A percentile compares a stretch with the other conserved stretches of the same genome.
Evolutionary conservation across 1,139 yeast species (phyloP).

Genomic region (Zygotorulaspora mrakii): DNA sequence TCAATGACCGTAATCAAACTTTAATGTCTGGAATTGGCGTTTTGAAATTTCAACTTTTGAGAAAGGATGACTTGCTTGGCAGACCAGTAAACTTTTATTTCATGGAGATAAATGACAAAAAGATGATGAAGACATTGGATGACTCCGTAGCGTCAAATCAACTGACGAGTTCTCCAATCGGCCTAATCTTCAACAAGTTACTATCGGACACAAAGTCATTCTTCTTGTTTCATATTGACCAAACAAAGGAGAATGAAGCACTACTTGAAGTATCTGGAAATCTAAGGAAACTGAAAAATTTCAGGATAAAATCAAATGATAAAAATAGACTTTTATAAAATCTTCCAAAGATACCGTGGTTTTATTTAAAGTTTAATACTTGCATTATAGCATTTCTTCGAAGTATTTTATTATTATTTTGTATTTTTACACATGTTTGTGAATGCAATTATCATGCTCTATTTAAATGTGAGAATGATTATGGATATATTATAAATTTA

Average conservation of each 20-base stretch:
- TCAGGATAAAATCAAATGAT: constrained; percentile 9
- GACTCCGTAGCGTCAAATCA: constrained; percentile 13
- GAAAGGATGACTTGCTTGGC: constrained; percentile 6
- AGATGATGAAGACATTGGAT: constrained; percentile 17
- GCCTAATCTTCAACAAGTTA: constrained; percentile 28
- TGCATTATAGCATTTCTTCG: background rate
- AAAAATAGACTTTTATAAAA: background rate
- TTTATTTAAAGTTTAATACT: background rate
- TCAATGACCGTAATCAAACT: constrained; percentile 7
- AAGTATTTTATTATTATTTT: too few relatives aligned
- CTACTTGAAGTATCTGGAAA: constrained; percentile 17
- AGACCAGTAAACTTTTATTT: constrained; percentile 26
- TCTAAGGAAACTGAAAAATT: constrained; percentile 13
- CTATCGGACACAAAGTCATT: constrained; percentile 30
- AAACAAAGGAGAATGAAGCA: constrained; percentile 7
- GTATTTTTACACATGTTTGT: background rate
- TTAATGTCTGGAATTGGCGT: constrained; percentile 24
- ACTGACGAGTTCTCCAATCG: constrained; percentile 23
- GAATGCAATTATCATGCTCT: background rate
- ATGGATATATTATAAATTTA: constrained; percentile 7
- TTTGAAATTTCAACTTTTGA: constrained; percentile 24
- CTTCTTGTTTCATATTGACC: constrained; percentile 19
- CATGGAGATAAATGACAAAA: constrained; percentile 26
- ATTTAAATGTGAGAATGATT: too few relatives aligned
- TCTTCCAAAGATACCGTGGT: background rate